phyloP scores from a whole-genome alignment of 192 early-diverging fungal species.

The Umbelopsis sp. region DNA sequence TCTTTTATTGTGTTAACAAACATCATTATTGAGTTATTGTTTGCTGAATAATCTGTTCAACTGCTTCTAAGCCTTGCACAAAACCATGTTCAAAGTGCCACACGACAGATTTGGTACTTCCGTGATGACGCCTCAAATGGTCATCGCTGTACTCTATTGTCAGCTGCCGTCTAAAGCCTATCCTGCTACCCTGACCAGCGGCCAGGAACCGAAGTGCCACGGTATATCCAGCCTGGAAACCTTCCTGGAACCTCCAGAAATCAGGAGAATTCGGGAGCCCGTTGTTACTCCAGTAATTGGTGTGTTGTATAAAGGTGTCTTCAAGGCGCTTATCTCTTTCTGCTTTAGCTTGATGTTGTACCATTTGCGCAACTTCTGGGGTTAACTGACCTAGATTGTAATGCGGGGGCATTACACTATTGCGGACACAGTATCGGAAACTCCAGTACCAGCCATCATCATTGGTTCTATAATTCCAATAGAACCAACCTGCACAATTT shows the following conservation, averaged over 20 bases:
- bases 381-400: neutral
- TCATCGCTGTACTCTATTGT: constrained; percentile 6
- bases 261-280: neutral
- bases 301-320: neutral
- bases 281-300: neutral
- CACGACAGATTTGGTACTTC: constrained; percentile 12
- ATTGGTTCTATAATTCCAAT: constrained; percentile 23
- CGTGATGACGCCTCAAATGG: constrained; percentile 14
- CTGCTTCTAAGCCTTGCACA: constrained; percentile 3
- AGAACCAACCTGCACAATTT: constrained; percentile 21
- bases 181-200: constrained; percentile 7
- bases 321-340: neutral
- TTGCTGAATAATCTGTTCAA: constrained; percentile 6
- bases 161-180: constrained; percentile 18
- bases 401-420: neutral
- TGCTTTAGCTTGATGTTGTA: neutral
- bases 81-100: constrained; percentile 25
- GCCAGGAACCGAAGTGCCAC: constrained; percentile 11
- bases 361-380: neutral
- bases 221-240: neutral
- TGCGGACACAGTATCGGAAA: constrained; percentile 21
- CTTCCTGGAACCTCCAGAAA: constrained; percentile 16
- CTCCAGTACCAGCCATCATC: constrained; percentile 25
- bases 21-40: too few species aligned
- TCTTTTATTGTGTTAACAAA: too few species aligned